Evolutionary conservation across 768 basidiomycete species (phyloP).

Genomic region (Punctularia strigosozonata): DNA sequence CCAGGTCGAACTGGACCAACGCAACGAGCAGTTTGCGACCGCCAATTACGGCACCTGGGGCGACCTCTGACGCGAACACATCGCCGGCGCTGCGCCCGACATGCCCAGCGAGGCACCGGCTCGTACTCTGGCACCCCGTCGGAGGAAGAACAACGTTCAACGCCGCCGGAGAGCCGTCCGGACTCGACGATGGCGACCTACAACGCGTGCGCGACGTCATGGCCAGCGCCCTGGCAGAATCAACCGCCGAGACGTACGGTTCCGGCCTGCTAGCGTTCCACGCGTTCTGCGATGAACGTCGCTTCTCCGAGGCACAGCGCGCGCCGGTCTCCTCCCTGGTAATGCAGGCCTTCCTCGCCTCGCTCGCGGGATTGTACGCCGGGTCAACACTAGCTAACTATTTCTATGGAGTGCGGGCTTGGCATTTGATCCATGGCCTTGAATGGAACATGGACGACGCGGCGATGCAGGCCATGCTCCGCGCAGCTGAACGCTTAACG

Average conservation of each 20-base stretch:
- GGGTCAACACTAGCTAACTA: slow-evolving; percentile 24
- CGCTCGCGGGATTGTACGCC: slow-evolving; percentile 18
- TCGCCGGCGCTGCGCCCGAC: slow-evolving; percentile 5
- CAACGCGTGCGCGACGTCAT: slow-evolving; percentile 15
- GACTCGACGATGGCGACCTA: slow-evolving; percentile 11
- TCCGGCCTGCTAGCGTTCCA: slow-evolving; percentile 26
- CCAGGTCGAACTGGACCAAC: not conserved
- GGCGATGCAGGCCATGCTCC: slow-evolving; percentile 17
- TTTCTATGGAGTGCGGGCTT: slow-evolving; percentile 26
- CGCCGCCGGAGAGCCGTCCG: not conserved
- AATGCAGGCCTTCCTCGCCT: slow-evolving; percentile 12
- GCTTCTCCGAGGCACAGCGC: slow-evolving; percentile 19
- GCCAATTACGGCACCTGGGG: not conserved
- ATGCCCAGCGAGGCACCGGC: slow-evolving; percentile 5
- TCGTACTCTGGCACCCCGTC: slow-evolving; percentile 4
- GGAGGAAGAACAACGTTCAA: not conserved
- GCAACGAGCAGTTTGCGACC: not conserved
- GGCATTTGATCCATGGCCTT: slow-evolving; percentile 32
- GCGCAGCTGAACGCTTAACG: slow-evolving; percentile 17
- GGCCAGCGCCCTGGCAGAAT: slow-evolving; percentile 14
- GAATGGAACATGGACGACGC: slow-evolving; percentile 17
- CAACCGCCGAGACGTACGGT: slow-evolving; percentile 24
- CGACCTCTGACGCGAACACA: not conserved
- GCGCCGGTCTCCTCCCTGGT: slow-evolving; percentile 17
- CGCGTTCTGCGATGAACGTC: slow-evolving; percentile 22